A percentile compares a stretch with the other conserved stretches of the same genome.
These are phyloP conservation scores for Raphanus sativus DNA, from an alignment of 345 rosid species.

Conservation along the genomic window DNA sequence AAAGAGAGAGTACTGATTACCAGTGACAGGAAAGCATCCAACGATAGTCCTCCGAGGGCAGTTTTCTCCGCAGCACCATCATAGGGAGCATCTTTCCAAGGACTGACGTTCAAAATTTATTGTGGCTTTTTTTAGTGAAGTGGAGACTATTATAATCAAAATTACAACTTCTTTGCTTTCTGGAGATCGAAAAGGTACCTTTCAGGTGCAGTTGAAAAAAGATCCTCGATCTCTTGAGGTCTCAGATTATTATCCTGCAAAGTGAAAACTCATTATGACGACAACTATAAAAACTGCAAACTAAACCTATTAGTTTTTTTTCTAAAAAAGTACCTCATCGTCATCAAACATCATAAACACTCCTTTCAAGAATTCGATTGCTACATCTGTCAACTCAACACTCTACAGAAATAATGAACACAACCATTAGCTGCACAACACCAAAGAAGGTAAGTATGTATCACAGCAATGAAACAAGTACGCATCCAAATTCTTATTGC, in stretches of 20 bases:
- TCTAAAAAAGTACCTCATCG: constrained; percentile 51
- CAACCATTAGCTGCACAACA: constrained; percentile 10
- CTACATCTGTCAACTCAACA: constrained; percentile 80
- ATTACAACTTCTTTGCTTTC: neutral
- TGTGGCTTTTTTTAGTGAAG: neutral
- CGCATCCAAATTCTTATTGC: neutral
- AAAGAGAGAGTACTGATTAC: constrained; percentile 43
- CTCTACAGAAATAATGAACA: constrained; percentile 55
- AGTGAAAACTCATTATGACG: constrained; percentile 30
- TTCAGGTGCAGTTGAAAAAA: constrained; percentile 96
- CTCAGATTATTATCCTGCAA: constrained; percentile 82
- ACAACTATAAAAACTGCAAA: constrained; percentile 3
- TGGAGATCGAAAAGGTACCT: constrained; percentile 43
- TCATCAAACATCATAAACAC: constrained; percentile 65
- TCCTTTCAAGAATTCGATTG: constrained; percentile 74
- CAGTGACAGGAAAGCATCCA: constrained; percentile 85
- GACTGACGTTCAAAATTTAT: constrained; percentile 28
- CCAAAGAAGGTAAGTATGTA: neutral
- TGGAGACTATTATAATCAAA: neutral
- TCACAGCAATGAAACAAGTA: neutral
- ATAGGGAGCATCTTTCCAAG: constrained; percentile 43
- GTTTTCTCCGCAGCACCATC: constrained; percentile 84
- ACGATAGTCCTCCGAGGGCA: constrained; percentile 80
- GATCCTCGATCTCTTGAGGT: constrained; percentile 76
- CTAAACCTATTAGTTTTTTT: neutral